A percentile compares a stretch with the other conserved stretches of the same genome.
phyloP scores from a whole-genome alignment of 352 stramenopile genomes.

The Phytopythium oedochilum region DNA sequence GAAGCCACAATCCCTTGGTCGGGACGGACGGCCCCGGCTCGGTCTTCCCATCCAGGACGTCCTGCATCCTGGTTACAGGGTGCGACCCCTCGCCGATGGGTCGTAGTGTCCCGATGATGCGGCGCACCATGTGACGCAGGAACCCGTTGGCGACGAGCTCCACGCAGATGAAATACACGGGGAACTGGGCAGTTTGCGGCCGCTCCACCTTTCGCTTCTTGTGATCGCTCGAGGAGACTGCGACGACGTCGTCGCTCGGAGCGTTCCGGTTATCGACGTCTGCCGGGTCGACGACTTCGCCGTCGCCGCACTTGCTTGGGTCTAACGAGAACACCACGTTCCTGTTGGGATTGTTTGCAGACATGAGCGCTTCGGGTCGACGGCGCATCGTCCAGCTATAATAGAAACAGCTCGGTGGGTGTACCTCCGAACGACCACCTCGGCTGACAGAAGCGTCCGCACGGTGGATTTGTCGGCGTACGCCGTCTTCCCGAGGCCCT shows the following conservation, averaged over 20 bases:
- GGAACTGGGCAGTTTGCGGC: conserved; percentile 6
- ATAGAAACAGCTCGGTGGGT: not conserved
- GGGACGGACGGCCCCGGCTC: conserved; percentile 68
- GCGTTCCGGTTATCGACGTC: conserved; percentile 19
- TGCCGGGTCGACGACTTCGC: conserved; percentile 41
- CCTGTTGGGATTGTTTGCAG: conserved; percentile 19
- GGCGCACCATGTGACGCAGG: conserved; percentile 84
- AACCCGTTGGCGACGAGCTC: conserved; percentile 83
- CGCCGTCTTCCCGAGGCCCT: conserved; percentile 57
- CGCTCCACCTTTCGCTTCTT: conserved; percentile 37
- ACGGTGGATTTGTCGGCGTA: conserved; percentile 60
- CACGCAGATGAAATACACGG: conserved; percentile 78
- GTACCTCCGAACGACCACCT: conserved; percentile 60
- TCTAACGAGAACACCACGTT: conserved; percentile 75
- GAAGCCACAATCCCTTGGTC: conserved; percentile 76
- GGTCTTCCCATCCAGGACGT: conserved; percentile 53
- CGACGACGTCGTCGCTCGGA: conserved; percentile 4
- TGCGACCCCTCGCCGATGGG: conserved; percentile 73
- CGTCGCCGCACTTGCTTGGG: conserved; percentile 38
- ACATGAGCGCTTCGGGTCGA: no score
- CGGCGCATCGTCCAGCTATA: no score
- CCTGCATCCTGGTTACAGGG: conserved; percentile 45
- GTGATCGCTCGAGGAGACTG: conserved; percentile 13
- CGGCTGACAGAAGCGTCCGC: conserved; percentile 58
- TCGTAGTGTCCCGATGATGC: conserved; percentile 77